A percentile compares a stretch with the other conserved stretches of the same genome.
These are phyloP conservation scores for Teunomyces stri DNA, from an alignment of 805 yeast species.

Conservation along the genomic window DNA sequence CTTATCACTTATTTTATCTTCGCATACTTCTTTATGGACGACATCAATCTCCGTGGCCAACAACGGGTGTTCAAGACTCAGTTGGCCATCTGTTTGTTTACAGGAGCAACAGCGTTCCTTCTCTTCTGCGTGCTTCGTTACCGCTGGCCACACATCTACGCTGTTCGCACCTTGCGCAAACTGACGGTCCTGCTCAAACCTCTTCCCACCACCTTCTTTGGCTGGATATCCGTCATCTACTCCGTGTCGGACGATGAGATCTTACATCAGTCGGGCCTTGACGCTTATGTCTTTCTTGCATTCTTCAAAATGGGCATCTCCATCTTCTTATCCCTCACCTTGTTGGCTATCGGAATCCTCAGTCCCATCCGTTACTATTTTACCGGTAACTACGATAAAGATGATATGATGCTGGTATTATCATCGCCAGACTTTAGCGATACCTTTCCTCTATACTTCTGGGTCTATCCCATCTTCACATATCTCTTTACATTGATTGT, in stretches of 20 bases:
- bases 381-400: constrained; percentile 45
- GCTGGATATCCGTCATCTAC: constrained; percentile 24
- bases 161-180: constrained; percentile 51
- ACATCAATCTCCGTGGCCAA: constrained; percentile 43
- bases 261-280: constrained; percentile 22
- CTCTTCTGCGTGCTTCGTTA: constrained; percentile 51
- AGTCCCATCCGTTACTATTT: constrained; percentile 40
- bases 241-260: constrained; percentile 25
- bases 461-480: constrained; percentile 56
- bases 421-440: constrained; percentile 29
- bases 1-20: neutral
- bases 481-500: constrained; percentile 51
- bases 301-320: constrained; percentile 35
- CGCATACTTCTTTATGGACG: constrained; percentile 14
- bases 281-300: constrained; percentile 35
- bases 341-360: constrained; percentile 27
- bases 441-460: constrained; percentile 43
- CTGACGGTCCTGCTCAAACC: constrained; percentile 29
- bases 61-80: constrained; percentile 61
- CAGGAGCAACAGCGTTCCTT: constrained; percentile 47
- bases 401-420: constrained; percentile 18
- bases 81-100: constrained; percentile 44
- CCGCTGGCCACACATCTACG: constrained; percentile 57
- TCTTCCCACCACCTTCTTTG: constrained; percentile 37
- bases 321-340: constrained; percentile 18